Evolutionary conservation across 305 asterid genomes (phyloP), one percentile per base, ranked within the genome.

Genomic region (Fraxinus sp.): DNA sequence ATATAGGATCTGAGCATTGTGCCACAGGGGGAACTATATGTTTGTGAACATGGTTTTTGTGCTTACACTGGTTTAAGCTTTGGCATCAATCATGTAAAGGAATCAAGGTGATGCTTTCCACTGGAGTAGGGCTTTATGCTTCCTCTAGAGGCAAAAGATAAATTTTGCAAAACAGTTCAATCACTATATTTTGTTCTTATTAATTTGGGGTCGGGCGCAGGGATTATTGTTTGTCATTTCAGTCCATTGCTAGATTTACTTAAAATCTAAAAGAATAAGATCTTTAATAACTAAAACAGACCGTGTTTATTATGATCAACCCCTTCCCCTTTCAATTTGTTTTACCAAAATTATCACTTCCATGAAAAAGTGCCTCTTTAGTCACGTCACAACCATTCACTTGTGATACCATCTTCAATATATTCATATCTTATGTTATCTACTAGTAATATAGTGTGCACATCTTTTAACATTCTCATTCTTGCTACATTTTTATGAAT

Each of bases 1-100:
- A n/a, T 55, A 73, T 62, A 79, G 18, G 41, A 46, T 52, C 20
- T 18, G 55, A 81, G 75, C 78, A 22, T 81, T 59, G 71, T 59
- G 71, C 32, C 71, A 7, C 71, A 0, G 26, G 71, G 71, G 57
- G 7, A 4, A 46, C 57, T 46, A 13, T 46, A 46, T 14, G 57
- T 46, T 46, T 46, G 57, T 46, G 57, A 46, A 46, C 57, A 14
- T 46, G 57, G 57, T 16, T 46, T 46, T 46, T 46, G 18, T 46
- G 57, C 18, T 46, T 6, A 0, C 18, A 14, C 18, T 46, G 57
- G n/a, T 46, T 46, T 46, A 46, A 46, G 57, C 57, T 13, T 46
- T 46, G 57, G 6, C 18, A 46, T 46, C 18, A 46, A 46, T 1
- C 18, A 46, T 46, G 20, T 46, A 14, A 46, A 46, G 57, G 57